phyloP scores from a whole-genome alignment of 208 protist species.

The Acanthamoeba sp. region DNA sequence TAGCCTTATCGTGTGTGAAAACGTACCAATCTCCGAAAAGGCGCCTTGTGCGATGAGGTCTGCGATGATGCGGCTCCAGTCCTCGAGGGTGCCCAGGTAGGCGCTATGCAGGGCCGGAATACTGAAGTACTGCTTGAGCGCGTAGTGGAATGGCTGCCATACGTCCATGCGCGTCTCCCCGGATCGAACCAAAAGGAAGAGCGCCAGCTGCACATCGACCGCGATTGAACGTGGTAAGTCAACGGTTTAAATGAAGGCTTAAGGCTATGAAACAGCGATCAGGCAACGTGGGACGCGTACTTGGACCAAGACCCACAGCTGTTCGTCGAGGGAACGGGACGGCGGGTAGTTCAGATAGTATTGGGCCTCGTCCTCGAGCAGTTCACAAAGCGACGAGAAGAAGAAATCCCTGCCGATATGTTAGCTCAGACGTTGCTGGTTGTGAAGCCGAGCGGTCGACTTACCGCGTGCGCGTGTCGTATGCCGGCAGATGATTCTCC shows the following conservation, averaged over 20 bases:
- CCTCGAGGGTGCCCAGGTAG: not conserved
- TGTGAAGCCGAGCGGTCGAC: not conserved
- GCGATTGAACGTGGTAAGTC: too few species aligned
- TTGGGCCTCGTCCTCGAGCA: not conserved
- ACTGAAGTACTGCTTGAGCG: not conserved
- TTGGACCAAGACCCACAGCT: not conserved
- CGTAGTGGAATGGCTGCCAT: not conserved
- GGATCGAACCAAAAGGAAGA: not conserved
- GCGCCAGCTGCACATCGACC: not conserved
- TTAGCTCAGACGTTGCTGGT: not conserved
- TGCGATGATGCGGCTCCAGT: not conserved
- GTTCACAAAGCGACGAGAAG: not conserved
- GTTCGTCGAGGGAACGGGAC: not conserved
- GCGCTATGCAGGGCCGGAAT: not conserved
- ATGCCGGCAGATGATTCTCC: not conserved
- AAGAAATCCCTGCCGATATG: not conserved
- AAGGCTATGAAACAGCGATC: not conserved
- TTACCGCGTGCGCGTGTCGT: not conserved
- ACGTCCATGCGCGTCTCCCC: not conserved
- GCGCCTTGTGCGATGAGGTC: not conserved
- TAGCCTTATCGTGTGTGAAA: not conserved
- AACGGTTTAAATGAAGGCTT: too few species aligned
- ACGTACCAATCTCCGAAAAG: constrained; percentile 22
- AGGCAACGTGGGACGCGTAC: not conserved
- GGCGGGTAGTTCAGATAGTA: constrained; percentile 31